phyloP scores from a whole-genome alignment of 805 yeast genomes.

The Wickerhamiella occidentalis region DNA sequence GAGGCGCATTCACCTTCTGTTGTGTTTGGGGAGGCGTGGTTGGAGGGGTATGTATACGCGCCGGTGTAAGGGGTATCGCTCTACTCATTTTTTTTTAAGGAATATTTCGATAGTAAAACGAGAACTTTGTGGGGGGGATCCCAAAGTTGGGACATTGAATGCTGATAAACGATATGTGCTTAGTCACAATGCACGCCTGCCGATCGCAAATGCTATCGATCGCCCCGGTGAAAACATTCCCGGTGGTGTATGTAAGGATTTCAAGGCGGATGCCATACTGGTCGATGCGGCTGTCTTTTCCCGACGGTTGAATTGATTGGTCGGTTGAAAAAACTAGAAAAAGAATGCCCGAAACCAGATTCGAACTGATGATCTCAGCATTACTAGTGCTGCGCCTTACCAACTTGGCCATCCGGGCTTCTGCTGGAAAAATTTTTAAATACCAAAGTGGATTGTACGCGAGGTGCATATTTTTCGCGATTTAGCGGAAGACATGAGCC shows the following conservation, averaged over 20 bases:
- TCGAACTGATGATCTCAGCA: conserved; percentile 77
- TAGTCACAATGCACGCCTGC: background rate
- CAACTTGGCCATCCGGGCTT: conserved; percentile 52
- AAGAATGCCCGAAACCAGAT: conserved; percentile 53
- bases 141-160: background rate
- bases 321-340: too few species aligned
- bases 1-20: background rate
- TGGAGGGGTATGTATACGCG: background rate
- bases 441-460: background rate
- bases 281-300: too few species aligned
- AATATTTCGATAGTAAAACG: too few species aligned
- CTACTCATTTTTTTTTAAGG: background rate
- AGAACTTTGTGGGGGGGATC: background rate
- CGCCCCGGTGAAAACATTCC: background rate
- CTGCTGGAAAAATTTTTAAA: background rate
- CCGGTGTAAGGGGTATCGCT: background rate
- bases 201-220: background rate
- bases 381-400: conserved; percentile 86
- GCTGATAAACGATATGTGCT: background rate
- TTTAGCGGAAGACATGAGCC: background rate
- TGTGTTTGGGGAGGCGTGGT: background rate
- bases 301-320: too few species aligned
- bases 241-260: too few species aligned
- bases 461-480: background rate
- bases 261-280: too few species aligned